phyloP scores from a whole-genome alignment of 768 basidiomycete genomes.

The Vararia minispora region DNA sequence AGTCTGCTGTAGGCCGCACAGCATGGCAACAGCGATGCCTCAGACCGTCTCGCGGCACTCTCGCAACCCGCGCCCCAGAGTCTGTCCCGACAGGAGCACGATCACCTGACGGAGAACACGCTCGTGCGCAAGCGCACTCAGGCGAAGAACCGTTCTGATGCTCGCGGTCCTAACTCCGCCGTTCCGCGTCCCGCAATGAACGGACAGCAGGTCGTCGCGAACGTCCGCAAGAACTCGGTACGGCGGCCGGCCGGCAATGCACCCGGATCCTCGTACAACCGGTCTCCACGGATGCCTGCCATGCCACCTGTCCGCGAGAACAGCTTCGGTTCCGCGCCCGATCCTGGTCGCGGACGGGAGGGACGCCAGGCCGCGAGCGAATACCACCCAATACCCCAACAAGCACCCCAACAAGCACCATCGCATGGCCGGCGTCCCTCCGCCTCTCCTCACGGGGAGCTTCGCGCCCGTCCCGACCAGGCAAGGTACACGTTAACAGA shows the following conservation, averaged over 20 bases:
- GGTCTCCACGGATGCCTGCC: background rate
- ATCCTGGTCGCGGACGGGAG: too few relatives aligned
- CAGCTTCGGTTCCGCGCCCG: too few relatives aligned
- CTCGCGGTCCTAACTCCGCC: slow-evolving; percentile 11
- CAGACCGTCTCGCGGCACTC: slow-evolving; percentile 60
- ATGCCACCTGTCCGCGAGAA: background rate
- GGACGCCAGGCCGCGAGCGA: too few relatives aligned
- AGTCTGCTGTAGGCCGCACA: slow-evolving; percentile 43
- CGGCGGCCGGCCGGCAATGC: too few relatives aligned
- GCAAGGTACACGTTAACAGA: too few relatives aligned
- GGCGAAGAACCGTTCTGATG: slow-evolving; percentile 49
- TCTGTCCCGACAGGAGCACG: slow-evolving; percentile 73
- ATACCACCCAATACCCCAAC: too few relatives aligned
- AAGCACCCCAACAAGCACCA: too few relatives aligned
- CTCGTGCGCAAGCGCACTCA: slow-evolving; percentile 75
- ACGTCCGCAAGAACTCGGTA: slow-evolving; percentile 40
- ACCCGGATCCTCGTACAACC: slow-evolving; percentile 1
- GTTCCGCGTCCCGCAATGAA: slow-evolving; percentile 22
- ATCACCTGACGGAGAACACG: slow-evolving; percentile 63
- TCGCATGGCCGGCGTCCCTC: too few relatives aligned
- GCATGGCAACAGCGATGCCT: slow-evolving; percentile 75
- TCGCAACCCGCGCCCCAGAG: slow-evolving; percentile 46
- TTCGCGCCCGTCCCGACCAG: too few relatives aligned
- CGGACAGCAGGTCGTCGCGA: slow-evolving; percentile 37
- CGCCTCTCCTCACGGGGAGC: too few relatives aligned